These are phyloP conservation scores for Ceratobasidium papillatum DNA, from an alignment of 1,284 basidiomycete species.

Conservation along the genomic window DNA sequence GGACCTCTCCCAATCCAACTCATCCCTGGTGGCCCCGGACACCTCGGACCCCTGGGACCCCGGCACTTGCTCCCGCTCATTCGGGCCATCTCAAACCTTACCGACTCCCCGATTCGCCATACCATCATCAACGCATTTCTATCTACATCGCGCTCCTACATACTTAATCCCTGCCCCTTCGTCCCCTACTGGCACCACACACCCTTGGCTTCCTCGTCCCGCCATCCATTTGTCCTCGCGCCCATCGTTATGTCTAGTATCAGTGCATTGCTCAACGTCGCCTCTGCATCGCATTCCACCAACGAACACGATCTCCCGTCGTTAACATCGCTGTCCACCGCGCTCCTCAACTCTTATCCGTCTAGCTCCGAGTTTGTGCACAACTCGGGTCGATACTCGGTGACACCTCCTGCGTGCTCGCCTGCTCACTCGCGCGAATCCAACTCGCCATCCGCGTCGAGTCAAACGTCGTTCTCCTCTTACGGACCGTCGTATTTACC, in stretches of 20 bases:
- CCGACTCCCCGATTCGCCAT: neutral
- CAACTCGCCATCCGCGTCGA: slow-evolving; percentile 16
- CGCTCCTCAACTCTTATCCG: slow-evolving; percentile 26
- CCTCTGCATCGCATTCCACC: slow-evolving; percentile 40
- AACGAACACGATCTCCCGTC: slow-evolving; percentile 36
- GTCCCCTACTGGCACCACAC: slow-evolving; percentile 26
- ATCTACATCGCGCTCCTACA: slow-evolving; percentile 6
- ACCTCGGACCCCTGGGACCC: neutral
- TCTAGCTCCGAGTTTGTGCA: neutral
- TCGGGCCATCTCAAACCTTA: slow-evolving; percentile 13
- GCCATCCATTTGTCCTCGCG: slow-evolving; percentile 38
- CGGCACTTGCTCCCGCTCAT: neutral
- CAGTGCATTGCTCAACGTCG: slow-evolving; percentile 38
- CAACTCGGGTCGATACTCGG: slow-evolving; percentile 17
- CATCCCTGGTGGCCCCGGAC: slow-evolving; percentile 21
- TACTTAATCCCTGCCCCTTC: slow-evolving; percentile 40
- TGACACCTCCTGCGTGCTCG: neutral
- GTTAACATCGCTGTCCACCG: slow-evolving; percentile 24
- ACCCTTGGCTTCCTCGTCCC: slow-evolving; percentile 16
- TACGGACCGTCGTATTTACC: slow-evolving; percentile 23
- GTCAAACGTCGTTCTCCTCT: neutral
- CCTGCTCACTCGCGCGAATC: slow-evolving; percentile 29
- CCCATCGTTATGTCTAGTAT: slow-evolving; percentile 41
- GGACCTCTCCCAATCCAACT: neutral
- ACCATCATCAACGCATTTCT: slow-evolving; percentile 25